Conservation (phyloP, 2,329 filamentous ascomycete genomes). For the Talaromyces sp. region DNA sequence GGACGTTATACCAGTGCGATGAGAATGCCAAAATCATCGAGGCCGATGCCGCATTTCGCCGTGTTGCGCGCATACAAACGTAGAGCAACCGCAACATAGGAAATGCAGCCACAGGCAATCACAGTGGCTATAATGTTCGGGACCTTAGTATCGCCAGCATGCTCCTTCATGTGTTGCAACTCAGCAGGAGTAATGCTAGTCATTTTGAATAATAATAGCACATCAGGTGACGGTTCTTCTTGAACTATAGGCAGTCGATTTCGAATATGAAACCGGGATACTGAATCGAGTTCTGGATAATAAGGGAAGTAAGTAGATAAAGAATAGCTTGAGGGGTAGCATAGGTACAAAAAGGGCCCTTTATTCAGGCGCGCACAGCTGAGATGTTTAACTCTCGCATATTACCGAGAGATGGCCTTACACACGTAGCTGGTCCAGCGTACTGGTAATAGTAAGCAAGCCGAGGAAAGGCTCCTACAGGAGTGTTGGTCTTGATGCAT, state of each 20-base stretch:
- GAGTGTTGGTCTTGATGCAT: too few relatives aligned
- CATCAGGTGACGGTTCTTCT: not conserved
- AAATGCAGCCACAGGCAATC: not conserved
- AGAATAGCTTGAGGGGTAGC: too few relatives aligned
- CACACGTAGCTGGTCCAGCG: too few relatives aligned
- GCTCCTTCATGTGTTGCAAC: not conserved
- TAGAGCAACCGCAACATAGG: not conserved
- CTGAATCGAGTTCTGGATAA: too few relatives aligned
- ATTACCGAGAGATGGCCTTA: too few relatives aligned
- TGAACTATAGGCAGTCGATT: not conserved
- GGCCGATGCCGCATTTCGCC: not conserved
- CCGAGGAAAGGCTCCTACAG: too few relatives aligned
- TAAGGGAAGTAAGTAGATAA: too few relatives aligned
- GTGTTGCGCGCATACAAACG: not conserved
- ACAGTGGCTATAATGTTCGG: not conserved
- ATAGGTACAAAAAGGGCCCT: too few relatives aligned
- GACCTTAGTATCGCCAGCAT: not conserved
- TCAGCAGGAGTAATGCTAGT: not conserved
- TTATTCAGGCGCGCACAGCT: too few relatives aligned
- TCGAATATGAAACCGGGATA: not conserved
- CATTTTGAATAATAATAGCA: not conserved
- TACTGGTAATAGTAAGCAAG: too few relatives aligned
- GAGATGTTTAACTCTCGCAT: too few relatives aligned
- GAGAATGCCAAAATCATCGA: not conserved
- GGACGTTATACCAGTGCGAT: not conserved